phyloP scores from a whole-genome alignment of 1,284 basidiomycete genomes.

The Tremellales sp. region DNA sequence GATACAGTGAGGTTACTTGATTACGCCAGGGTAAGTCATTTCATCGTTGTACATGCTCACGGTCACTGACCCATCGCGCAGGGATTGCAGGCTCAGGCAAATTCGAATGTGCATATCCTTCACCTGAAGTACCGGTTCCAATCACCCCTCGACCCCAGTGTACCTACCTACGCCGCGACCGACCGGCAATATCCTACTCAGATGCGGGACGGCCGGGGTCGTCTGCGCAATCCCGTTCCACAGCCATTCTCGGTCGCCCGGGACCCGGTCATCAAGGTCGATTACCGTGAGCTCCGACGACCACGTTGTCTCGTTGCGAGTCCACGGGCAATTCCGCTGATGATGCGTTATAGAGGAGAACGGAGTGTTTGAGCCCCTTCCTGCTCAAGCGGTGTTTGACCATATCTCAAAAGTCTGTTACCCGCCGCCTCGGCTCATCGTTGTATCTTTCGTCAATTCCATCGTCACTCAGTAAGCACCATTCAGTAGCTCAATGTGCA shows the following conservation, averaged over 20 bases:
- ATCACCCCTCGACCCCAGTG: not conserved
- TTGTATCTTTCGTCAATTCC: conserved; percentile 38
- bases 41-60: not conserved
- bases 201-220: conserved; percentile 14
- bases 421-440: conserved; percentile 38
- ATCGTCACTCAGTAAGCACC: conserved; percentile 24
- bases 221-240: conserved; percentile 26
- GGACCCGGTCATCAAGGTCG: conserved; percentile 41
- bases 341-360: conserved; percentile 21
- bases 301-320: too few species aligned
- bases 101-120: conserved; percentile 30
- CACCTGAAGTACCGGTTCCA: conserved; percentile 44
- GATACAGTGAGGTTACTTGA: conserved; percentile 38
- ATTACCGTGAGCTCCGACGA: conserved; percentile 32
- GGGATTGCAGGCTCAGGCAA: conserved; percentile 13
- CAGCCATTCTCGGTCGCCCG: conserved; percentile 39
- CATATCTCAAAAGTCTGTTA: conserved; percentile 34
- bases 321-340: not conserved
- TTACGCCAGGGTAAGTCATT: conserved; percentile 34
- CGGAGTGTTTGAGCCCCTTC: conserved; percentile 37
- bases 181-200: conserved; percentile 18
- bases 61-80: conserved; percentile 1
- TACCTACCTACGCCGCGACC: not conserved
- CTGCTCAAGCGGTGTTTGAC: conserved; percentile 37
- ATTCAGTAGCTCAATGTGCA: not conserved